Evolutionary conservation across 2,329 filamentous ascomycete species (phyloP).

Genomic region (Atkinsonella hypoxylon): DNA sequence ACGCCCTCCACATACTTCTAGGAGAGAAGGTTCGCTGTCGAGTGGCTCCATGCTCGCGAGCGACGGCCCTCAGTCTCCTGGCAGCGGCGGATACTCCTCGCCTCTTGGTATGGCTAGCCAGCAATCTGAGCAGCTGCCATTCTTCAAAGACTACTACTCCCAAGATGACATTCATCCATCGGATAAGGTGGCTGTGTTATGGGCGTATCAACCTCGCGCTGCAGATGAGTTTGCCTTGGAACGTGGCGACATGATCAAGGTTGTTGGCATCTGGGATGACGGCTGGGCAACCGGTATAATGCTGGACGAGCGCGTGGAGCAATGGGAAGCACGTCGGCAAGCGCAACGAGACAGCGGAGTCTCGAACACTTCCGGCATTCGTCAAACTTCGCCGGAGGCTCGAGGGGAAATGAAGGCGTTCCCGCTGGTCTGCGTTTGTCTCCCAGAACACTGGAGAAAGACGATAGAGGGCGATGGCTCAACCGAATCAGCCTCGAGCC

Average conservation of each 20-base stretch:
- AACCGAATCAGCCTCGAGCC: slow-evolving; percentile 47
- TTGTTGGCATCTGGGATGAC: slow-evolving; percentile 98
- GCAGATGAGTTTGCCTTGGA: slow-evolving; percentile 88
- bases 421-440: slow-evolving; percentile 88
- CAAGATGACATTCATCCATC: slow-evolving; percentile 89
- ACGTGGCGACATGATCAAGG: slow-evolving; percentile 93
- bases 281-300: slow-evolving; percentile 94
- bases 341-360: slow-evolving; percentile 87
- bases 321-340: slow-evolving; percentile 69
- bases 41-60: slow-evolving; percentile 66
- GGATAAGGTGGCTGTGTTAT: slow-evolving; percentile 81
- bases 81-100: slow-evolving; percentile 65
- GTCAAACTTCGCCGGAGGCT: slow-evolving; percentile 49
- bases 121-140: slow-evolving; percentile 88
- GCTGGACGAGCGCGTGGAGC: slow-evolving; percentile 70
- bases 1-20: slow-evolving; percentile 46
- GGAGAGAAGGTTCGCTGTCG: slow-evolving; percentile 79
- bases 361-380: slow-evolving; percentile 61
- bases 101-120: slow-evolving; percentile 74
- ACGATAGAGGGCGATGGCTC: slow-evolving; percentile 85
- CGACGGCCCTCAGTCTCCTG: slow-evolving; percentile 63
- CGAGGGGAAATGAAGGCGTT: slow-evolving; percentile 90
- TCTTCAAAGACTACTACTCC: slow-evolving; percentile 98
- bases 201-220: slow-evolving; percentile 93
- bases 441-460: slow-evolving; percentile 92